Conservation (phyloP, 2,329 filamentous ascomycete genomes). For the Hortaea sp. region DNA sequence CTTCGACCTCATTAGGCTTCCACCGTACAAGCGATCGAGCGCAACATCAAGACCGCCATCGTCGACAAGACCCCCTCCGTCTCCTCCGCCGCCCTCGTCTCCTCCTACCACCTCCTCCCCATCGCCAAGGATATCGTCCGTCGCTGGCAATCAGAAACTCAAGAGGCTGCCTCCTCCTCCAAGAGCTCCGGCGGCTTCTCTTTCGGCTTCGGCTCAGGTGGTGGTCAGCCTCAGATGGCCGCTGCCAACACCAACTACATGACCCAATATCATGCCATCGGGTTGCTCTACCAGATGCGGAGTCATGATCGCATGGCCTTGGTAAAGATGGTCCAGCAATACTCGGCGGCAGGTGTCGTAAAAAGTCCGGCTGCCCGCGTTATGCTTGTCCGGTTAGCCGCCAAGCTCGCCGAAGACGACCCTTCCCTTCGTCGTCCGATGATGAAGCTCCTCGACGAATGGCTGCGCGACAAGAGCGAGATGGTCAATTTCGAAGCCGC, state of each 20-base stretch:
- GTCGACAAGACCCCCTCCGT: constrained; percentile 98
- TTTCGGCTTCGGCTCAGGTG: constrained; percentile 74
- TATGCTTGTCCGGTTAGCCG: constrained; percentile 83
- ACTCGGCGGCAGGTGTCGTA: constrained; percentile 78
- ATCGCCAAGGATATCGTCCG: constrained; percentile 91
- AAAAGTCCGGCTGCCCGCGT: constrained; percentile 92
- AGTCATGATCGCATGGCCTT: constrained; percentile 95
- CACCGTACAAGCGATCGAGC: constrained; percentile 94
- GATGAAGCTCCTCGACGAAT: constrained; percentile 93
- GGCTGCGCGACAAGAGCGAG: constrained; percentile 96
- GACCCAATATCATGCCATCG: constrained; percentile 97
- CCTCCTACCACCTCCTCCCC: constrained; percentile 93
- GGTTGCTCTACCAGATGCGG: constrained; percentile 94
- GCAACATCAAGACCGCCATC: constrained; percentile 97
- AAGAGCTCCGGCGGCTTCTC: constrained; percentile 88
- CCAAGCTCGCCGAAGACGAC: constrained; percentile 91
- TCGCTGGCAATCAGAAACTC: constrained; percentile 97
- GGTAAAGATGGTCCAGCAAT: constrained; percentile 99
- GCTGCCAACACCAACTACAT: constrained; percentile 82
- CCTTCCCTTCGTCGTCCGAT: constrained; percentile 81
- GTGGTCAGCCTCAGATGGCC: constrained; percentile 52
- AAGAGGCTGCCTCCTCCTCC: constrained; percentile 82
- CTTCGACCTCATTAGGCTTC: constrained; percentile 52
- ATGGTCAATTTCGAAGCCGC: constrained; percentile 99
- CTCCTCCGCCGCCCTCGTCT: constrained; percentile 88